Conservation (phyloP, 169 alveolate species). For the Perkinsus marinus region DNA sequence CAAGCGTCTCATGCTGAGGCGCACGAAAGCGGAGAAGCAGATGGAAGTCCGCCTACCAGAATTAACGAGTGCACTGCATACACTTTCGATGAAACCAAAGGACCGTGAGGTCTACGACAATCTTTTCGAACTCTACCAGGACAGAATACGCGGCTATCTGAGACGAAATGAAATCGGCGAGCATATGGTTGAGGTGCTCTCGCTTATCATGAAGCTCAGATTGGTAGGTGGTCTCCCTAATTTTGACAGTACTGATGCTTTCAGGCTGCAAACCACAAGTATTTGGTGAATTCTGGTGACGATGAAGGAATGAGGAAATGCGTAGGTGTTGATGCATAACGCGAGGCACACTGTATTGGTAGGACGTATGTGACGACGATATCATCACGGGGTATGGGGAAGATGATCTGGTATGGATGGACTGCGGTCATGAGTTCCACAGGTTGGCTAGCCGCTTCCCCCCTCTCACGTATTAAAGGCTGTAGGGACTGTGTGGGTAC, state of each 20-base stretch:
- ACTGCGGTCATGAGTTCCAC: background rate
- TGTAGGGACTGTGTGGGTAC: background rate
- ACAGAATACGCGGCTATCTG: background rate
- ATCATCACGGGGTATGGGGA: background rate
- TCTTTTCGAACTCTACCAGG: background rate
- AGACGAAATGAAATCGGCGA: background rate
- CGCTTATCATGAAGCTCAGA: background rate
- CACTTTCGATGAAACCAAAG: background rate
- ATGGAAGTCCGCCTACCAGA: slow-evolving; percentile 24
- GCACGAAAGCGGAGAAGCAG: slow-evolving; percentile 25
- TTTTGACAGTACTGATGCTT: background rate
- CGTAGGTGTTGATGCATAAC: background rate
- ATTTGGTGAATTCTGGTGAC: background rate
- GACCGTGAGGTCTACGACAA: background rate
- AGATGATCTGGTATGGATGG: background rate
- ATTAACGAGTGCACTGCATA: background rate
- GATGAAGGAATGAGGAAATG: background rate
- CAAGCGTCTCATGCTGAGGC: slow-evolving; percentile 15
- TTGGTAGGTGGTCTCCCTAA: background rate
- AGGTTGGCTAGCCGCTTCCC: background rate
- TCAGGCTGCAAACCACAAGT: background rate
- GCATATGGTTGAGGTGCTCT: background rate
- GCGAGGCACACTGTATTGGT: background rate
- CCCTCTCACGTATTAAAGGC: background rate
- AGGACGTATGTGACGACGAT: background rate